A percentile compares a stretch with the other conserved stretches of the same genome.
Evolutionary conservation across 345 rosid genomes (phyloP).

Genomic region (Populus deltoides): DNA sequence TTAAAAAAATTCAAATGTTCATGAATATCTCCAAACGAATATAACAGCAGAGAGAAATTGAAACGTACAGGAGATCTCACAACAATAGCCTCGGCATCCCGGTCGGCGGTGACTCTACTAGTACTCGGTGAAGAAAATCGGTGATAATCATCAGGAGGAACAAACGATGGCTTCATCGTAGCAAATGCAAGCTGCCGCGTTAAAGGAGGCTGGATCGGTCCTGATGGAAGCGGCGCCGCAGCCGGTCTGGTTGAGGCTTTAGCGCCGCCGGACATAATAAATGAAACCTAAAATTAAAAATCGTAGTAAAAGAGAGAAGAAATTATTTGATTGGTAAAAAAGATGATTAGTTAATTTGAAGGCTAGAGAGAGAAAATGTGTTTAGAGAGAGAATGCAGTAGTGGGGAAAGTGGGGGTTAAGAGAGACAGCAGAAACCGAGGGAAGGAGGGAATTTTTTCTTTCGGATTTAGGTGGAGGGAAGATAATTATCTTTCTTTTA

Average conservation of each 20-base stretch:
- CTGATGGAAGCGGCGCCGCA: slow-evolving; percentile 15
- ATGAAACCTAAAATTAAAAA: background rate
- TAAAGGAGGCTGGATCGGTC: slow-evolving; percentile 64
- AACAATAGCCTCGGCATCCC: slow-evolving; percentile 53
- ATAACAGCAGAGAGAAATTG: background rate
- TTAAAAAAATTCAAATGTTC: background rate
- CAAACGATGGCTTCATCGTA: slow-evolving; percentile 69
- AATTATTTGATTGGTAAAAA: background rate
- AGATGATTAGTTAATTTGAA: background rate
- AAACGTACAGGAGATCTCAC: slow-evolving; percentile 80
- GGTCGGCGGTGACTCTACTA: slow-evolving; percentile 38
- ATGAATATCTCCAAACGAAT: background rate
- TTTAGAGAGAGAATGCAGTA: slow-evolving; percentile 3
- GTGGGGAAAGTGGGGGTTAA: slow-evolving; percentile 9
- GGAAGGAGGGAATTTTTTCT: slow-evolving; percentile 28
- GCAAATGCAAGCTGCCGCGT: slow-evolving; percentile 73
- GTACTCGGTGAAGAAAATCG: slow-evolving; percentile 45
- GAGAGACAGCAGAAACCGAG: slow-evolving; percentile 24
- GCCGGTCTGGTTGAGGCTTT: slow-evolving; percentile 42
- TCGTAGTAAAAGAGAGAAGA: background rate
- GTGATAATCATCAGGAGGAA: slow-evolving; percentile 62
- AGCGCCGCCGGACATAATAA: slow-evolving; percentile 50
- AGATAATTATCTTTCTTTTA: background rate
- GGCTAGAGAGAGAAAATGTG: background rate
- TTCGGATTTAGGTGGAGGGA: slow-evolving; percentile 30